These are phyloP conservation scores for Macadamia integrifolia DNA, from an alignment of 164 flowering plant species.

Conservation along the genomic window DNA sequence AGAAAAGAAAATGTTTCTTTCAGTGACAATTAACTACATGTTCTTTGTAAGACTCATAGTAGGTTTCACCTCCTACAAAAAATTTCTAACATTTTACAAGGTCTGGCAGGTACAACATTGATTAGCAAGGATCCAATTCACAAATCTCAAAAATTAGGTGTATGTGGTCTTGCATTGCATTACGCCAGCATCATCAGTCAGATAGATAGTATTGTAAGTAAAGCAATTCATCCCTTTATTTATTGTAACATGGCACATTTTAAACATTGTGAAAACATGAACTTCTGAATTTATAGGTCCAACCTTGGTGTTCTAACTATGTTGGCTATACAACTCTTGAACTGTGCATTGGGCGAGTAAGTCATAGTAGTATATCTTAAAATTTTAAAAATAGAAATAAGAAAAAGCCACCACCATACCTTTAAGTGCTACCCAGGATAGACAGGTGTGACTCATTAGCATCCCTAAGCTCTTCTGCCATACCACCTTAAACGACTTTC, in stretches of 20 bases:
- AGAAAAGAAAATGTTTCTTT: no score
- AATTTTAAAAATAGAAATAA: no score
- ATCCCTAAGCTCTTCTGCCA: no score
- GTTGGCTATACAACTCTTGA: background rate
- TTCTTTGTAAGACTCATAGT: background rate
- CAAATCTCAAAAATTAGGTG: slow-evolving; percentile 43
- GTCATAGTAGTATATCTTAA: no score
- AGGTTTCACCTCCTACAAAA: background rate
- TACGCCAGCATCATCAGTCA: slow-evolving; percentile 70
- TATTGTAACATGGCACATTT: background rate
- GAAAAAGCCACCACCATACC: no score
- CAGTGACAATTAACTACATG: no score
- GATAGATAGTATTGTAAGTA: slow-evolving; percentile 67
- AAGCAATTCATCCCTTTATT: background rate
- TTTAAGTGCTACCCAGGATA: background rate
- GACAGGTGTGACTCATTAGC: background rate
- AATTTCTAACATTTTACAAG: background rate
- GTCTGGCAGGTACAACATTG: slow-evolving; percentile 24
- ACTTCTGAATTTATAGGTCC: background rate
- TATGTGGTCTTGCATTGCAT: slow-evolving; percentile 69
- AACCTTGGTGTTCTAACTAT: background rate
- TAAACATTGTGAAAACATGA: fast-evolving
- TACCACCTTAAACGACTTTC: no score
- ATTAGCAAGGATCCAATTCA: slow-evolving; percentile 16
- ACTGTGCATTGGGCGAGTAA: no score